These are phyloP conservation scores for Eucalyptus caleyi DNA, from an alignment of 345 rosid genomes.

Conservation along the genomic window DNA sequence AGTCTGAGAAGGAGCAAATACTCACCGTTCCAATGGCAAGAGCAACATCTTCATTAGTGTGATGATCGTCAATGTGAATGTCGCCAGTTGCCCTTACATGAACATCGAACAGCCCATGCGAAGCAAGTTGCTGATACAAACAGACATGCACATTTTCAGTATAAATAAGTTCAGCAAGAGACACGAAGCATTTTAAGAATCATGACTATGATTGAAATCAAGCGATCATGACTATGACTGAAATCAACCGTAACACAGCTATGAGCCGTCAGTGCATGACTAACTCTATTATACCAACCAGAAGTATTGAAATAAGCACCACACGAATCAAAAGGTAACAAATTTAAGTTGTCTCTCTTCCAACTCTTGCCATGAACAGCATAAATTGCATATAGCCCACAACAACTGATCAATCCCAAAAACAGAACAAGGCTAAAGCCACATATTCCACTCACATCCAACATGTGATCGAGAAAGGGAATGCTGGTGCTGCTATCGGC, in stretches of 20 bases:
- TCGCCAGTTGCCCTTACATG: conserved; percentile 89
- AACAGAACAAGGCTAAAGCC: neutral
- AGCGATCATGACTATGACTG: neutral
- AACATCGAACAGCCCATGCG: conserved; percentile 86
- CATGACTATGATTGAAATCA: neutral
- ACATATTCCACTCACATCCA: conserved; percentile 35
- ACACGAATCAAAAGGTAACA: neutral
- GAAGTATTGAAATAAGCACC: neutral
- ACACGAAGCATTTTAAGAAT: neutral
- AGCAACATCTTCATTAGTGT: conserved; percentile 84
- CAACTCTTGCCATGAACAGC: neutral
- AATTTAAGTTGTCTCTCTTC: neutral
- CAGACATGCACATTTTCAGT: neutral
- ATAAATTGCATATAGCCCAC: neutral
- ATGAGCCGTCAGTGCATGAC: neutral
- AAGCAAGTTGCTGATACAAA: conserved; percentile 73
- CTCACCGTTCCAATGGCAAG: conserved; percentile 87
- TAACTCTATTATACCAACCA: neutral
- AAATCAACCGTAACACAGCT: neutral
- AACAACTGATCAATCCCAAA: neutral
- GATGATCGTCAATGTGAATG: conserved; percentile 89
- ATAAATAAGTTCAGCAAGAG: neutral
- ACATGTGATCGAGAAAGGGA: conserved; percentile 90
- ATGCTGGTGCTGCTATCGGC: conserved; percentile 68
- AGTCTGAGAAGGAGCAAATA: neutral